Base-by-base conservation (phyloP, 192 early-diverging fungal species). In the Powellomyces hirtus region DNA sequence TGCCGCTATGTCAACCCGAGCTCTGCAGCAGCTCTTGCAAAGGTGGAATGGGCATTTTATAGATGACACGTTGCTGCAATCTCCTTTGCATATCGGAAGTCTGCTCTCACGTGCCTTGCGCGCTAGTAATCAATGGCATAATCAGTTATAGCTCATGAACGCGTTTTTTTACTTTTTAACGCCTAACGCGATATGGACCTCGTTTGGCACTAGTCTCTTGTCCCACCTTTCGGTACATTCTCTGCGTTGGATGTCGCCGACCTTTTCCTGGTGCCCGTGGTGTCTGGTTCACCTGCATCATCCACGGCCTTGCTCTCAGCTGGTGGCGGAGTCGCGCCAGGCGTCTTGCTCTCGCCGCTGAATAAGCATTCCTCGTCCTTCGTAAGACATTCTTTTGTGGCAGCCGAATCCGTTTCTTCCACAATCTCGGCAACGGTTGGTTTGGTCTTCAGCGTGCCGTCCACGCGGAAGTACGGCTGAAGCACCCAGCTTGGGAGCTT, bases 401-500 rank as follows among this genome's bases (percentile, higher is more conserved):
- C 53, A 1, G 4, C 18, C 5, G 33, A 33, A 2, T 37, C 59
- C 1, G 20, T n/a, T n/a, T 60, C 36, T 31, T 33, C 24, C 6
- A 60, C 59, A 34, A 26, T 38, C 35, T 60, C 59, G 16, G 36
- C 59, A 2, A n/a, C 37, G 4, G 36, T 60, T 29, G 36, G 3
- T 1, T 33, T 16, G 4, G 59, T 10, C 36, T 36, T 38, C 4
- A 56, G 46, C 27, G 61, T 71, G 2, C 64, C 70, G 30, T 73
- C 74, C 20, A 59, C 69, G 42, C 90, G 76, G 49, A 92, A 70
- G 59, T 86, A 82, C 18, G 90, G 90, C 70, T 92, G 90, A 38
- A 75, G 78, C 16, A 85, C 73, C 89, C 89, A 92, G 33, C 73
- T 73, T 18, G 90, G 90, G 40, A 90, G 72, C 18, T 76, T 76